Evolutionary conservation across 2,329 filamentous ascomycete species (phyloP), one percentile per base, ranked within the genome.

Genomic region (Fusarium incarnatum): DNA sequence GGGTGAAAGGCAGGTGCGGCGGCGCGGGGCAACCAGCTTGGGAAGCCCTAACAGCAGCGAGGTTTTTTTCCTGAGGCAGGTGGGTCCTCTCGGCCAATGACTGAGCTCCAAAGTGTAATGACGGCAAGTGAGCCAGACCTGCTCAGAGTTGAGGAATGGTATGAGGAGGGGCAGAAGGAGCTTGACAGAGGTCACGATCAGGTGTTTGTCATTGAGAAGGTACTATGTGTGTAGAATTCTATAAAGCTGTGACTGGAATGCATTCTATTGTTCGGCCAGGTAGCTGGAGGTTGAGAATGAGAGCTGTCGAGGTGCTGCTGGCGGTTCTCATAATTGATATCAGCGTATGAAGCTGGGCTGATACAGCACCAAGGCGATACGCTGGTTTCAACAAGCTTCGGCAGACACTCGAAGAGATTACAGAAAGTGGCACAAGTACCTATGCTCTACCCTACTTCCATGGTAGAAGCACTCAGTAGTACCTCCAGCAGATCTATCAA

Each of bases 21-120:
- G 68, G 78, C 77, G 79, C 78, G 77, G 77, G 79, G 78, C 79
- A 81, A 79, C 67, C 68, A 77, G 60, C 25, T 64, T 58, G 70
- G 57, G 70, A 74, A 79, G 75, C 79, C 79, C 79, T 80, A 80
- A 80, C 78, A 78, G 56, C 56, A 34, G 30, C 64, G 70, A 77
- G 63, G 75, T 77, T 74, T 74, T 75, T 76, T 74, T 67, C 44
- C 44, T 56, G 40, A 58, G 46, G 46, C 27, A 47, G 8, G 60
- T 66, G 47, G 57, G 41, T 25, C 12, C 9, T 5, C 0, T 8
- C 40, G 8, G 27, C 73, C 73, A 75, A 75, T 75, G 60, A 73
- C 28, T 34, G 30, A 50, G 60, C 65, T 62, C 15, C 18, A 42
- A 55, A 60, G 47, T 47, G 47, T 42, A 55, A 49, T 48, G 57